Percentiles rank a stretch among this genome's conserved stretches.
phyloP scores from a whole-genome alignment of 805 yeast species.

The Saccharomycopsis sp. region DNA sequence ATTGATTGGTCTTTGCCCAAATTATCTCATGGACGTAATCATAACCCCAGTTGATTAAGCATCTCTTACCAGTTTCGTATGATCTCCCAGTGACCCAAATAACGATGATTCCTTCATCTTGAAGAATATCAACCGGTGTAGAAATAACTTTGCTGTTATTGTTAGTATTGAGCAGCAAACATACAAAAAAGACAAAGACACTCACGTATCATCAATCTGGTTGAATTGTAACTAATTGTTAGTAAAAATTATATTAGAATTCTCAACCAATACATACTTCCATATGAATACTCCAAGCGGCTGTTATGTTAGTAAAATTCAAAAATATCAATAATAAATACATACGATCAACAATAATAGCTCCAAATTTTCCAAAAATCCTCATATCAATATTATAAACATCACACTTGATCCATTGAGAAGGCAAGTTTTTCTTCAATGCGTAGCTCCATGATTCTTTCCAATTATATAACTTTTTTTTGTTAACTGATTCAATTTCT shows the following conservation, averaged over 20 bases:
- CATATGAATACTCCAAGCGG: slow-evolving; percentile 97
- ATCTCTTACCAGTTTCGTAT: slow-evolving; percentile 75
- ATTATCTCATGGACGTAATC: slow-evolving; percentile 65
- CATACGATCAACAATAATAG: slow-evolving; percentile 84
- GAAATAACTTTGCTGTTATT: neutral
- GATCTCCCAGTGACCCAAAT: slow-evolving; percentile 96
- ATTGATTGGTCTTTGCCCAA: slow-evolving; percentile 87
- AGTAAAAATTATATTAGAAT: neutral
- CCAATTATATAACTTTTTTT: slow-evolving; percentile 33
- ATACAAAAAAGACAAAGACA: too few species aligned
- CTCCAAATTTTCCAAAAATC: slow-evolving; percentile 70
- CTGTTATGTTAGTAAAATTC: too few species aligned
- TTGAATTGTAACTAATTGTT: slow-evolving; percentile 1
- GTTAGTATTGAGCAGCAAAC: too few species aligned
- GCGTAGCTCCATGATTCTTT: slow-evolving; percentile 34
- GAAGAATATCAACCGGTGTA: slow-evolving; percentile 56
- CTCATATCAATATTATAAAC: slow-evolving; percentile 61
- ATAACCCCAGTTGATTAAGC: slow-evolving; percentile 78
- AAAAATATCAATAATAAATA: slow-evolving; percentile 2
- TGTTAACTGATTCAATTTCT: slow-evolving; percentile 17
- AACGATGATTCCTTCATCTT: slow-evolving; percentile 73
- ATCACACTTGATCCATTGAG: slow-evolving; percentile 88
- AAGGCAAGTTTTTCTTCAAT: slow-evolving; percentile 28
- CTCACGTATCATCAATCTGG: neutral
- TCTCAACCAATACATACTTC: too few species aligned